Conservation (phyloP, 495 filamentous ascomycete genomes). For the Pyrenopolyporus hunteri region DNA sequence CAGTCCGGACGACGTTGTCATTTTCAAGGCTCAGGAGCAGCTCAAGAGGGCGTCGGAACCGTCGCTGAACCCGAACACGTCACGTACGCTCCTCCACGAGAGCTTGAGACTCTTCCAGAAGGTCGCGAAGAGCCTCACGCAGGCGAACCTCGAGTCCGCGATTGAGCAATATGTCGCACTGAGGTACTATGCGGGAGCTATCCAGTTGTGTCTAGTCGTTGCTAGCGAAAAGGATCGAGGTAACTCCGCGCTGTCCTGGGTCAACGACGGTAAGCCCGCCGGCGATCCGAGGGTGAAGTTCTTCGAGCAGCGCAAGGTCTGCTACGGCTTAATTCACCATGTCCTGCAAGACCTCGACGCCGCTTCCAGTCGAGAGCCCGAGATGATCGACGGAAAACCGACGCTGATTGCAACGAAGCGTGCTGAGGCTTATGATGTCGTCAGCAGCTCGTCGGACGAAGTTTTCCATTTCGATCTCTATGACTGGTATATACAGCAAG, state of each 20-base stretch:
- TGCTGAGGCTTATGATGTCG: conserved; percentile 83
- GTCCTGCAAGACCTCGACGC: conserved; percentile 78
- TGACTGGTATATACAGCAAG: conserved; percentile 90
- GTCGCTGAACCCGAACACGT: conserved; percentile 71
- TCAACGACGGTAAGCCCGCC: conserved; percentile 57
- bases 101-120: conserved; percentile 86
- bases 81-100: conserved; percentile 84
- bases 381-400: conserved; percentile 76
- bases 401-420: conserved; percentile 76
- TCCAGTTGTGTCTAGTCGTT: conserved; percentile 81
- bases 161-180: conserved; percentile 77
- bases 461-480: conserved; percentile 94
- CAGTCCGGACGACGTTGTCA: conserved; percentile 92
- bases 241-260: conserved; percentile 77
- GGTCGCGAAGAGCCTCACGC: conserved; percentile 79
- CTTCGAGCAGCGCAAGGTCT: conserved; percentile 73
- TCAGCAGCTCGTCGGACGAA: conserved; percentile 84
- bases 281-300: conserved; percentile 70
- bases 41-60: conserved; percentile 85
- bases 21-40: conserved; percentile 97
- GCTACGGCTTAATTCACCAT: conserved; percentile 81
- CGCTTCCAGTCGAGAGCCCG: conserved; percentile 66
- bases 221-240: conserved; percentile 82
- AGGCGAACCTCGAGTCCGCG: conserved; percentile 78
- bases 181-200: conserved; percentile 94